Conservation (phyloP, 2,329 filamentous ascomycete genomes). For the Paecilomyces fulvus region DNA sequence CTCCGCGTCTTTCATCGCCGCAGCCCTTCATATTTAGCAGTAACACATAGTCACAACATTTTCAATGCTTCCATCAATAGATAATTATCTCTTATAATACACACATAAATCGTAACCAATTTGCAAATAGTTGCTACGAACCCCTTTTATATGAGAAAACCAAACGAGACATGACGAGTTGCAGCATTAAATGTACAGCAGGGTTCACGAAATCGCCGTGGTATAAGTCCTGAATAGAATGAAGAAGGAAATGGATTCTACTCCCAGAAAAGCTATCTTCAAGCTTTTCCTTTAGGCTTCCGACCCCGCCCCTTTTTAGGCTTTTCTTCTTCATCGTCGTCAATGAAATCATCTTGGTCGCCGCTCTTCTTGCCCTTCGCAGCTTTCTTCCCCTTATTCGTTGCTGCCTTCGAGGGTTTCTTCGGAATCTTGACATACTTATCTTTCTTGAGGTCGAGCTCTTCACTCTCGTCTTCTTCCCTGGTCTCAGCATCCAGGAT, state of each 20-base stretch:
- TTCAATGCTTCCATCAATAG: background rate
- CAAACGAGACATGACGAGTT: background rate
- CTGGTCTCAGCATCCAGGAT: conserved; percentile 44
- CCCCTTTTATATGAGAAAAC: background rate
- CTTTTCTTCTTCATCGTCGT: conserved; percentile 46
- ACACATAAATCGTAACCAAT: background rate
- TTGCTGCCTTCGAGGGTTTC: conserved; percentile 46
- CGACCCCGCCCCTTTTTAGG: conserved; percentile 42
- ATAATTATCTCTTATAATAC: background rate
- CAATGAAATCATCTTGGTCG: conserved; percentile 31
- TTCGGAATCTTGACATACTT: conserved; percentile 95
- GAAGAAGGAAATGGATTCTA: background rate
- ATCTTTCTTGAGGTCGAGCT: conserved; percentile 81
- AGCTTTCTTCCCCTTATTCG: conserved; percentile 32
- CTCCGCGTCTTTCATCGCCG: background rate
- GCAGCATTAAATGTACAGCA: background rate
- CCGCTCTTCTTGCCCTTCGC: conserved; percentile 24
- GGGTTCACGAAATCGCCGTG: background rate
- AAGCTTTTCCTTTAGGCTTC: conserved; percentile 20
- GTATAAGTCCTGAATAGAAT: background rate
- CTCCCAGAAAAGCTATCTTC: background rate
- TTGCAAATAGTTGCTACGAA: background rate
- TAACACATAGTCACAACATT: background rate
- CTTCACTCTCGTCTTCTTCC: conserved; percentile 63
- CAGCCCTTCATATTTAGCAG: background rate